Conservation (phyloP, 2,329 filamentous ascomycete genomes). For the Neonectria faginata region DNA sequence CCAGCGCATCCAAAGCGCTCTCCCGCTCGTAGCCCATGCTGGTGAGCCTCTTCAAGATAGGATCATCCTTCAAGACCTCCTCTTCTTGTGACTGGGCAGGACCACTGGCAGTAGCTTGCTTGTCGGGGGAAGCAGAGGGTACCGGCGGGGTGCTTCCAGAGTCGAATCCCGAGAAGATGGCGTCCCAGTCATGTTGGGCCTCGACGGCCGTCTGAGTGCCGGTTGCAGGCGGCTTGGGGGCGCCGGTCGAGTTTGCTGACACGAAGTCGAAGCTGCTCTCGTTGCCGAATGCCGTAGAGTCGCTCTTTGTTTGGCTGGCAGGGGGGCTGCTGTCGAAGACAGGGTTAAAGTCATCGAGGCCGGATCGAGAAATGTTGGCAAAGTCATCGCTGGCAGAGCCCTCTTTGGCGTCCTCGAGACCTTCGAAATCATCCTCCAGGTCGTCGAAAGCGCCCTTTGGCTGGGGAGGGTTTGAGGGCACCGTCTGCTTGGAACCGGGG, state of each 20-base stretch:
- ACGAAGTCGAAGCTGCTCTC: constrained; percentile 72
- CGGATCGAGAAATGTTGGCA: constrained; percentile 77
- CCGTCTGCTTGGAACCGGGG: constrained; percentile 46
- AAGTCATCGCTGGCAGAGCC: constrained; percentile 84
- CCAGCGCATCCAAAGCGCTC: constrained; percentile 82
- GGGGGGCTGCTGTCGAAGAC: constrained; percentile 80
- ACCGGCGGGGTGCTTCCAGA: constrained; percentile 56
- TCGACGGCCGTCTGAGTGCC: constrained; percentile 56
- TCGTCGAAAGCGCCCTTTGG: constrained; percentile 75
- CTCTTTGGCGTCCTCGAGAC: constrained; percentile 86
- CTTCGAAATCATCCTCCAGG: constrained; percentile 83
- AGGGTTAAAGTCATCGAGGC: constrained; percentile 82
- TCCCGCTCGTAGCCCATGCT: constrained; percentile 86
- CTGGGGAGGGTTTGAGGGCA: constrained; percentile 48
- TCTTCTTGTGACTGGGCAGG: constrained; percentile 65
- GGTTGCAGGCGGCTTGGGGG: constrained; percentile 54
- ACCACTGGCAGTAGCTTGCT: constrained; percentile 28
- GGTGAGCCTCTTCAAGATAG: constrained; percentile 88
- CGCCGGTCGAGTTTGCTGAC: constrained; percentile 51
- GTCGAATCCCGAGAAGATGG: constrained; percentile 87
- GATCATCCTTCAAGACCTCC: constrained; percentile 70
- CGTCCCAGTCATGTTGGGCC: constrained; percentile 86
- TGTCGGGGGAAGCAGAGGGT: constrained; percentile 34
- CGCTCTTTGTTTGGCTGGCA: constrained; percentile 65
- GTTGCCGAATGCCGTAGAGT: constrained; percentile 63